A percentile compares a stretch with the other conserved stretches of the same genome.
phyloP scores from a whole-genome alignment of 495 filamentous ascomycete species.

The Aspergillus nanangensis region DNA sequence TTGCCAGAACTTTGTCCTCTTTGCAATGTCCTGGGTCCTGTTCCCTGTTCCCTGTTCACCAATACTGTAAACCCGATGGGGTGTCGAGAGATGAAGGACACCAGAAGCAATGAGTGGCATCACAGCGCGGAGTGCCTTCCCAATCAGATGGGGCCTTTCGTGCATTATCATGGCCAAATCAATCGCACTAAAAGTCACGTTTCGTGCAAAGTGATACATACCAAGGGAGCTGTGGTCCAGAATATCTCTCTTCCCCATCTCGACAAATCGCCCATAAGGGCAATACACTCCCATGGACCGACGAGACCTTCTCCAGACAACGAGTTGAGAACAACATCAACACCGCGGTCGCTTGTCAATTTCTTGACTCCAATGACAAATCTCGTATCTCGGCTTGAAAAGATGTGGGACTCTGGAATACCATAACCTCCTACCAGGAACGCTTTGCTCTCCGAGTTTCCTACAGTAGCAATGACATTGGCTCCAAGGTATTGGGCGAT shows the following conservation, averaged over 20 bases:
- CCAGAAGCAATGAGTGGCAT: too few species aligned
- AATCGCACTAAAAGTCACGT: background rate
- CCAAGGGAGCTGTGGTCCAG: background rate
- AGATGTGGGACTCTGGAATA: conserved; percentile 35
- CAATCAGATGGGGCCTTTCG: too few species aligned
- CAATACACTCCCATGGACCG: conserved; percentile 34
- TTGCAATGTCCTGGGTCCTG: too few species aligned
- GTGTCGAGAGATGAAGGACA: too few species aligned
- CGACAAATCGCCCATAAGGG: background rate
- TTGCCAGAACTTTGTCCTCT: too few species aligned
- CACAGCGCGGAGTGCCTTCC: too few species aligned
- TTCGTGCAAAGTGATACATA: background rate
- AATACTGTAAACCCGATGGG: too few species aligned
- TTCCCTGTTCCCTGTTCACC: too few species aligned
- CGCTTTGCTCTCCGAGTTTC: conserved; percentile 50
- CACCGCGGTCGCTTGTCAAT: conserved; percentile 48
- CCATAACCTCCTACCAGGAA: conserved; percentile 47
- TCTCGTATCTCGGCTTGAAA: conserved; percentile 36
- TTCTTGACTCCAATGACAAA: conserved; percentile 46
- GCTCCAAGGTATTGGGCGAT: conserved; percentile 55
- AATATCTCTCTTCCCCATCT: conserved; percentile 7
- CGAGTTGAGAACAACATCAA: conserved; percentile 63
- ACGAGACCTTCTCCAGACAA: conserved; percentile 37
- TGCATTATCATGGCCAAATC: too few species aligned
- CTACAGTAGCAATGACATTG: conserved; percentile 56